These are phyloP conservation scores for Xerocomus brunneocitrinus DNA, from an alignment of 768 basidiomycete species.

Conservation along the genomic window DNA sequence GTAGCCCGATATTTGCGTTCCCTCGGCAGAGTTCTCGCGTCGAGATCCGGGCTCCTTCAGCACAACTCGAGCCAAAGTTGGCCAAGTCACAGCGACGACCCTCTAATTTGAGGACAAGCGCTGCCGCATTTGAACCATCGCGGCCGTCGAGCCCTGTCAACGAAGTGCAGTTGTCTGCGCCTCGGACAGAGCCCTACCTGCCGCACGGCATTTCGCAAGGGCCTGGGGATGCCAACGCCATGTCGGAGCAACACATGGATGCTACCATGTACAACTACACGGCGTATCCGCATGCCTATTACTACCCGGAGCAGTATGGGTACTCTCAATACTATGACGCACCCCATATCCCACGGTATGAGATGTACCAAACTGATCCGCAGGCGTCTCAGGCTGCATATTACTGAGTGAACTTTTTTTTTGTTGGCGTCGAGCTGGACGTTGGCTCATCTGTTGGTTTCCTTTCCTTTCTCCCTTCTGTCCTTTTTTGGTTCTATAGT, in stretches of 20 bases:
- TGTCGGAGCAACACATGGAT: slow-evolving; percentile 29
- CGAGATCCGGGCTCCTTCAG: slow-evolving; percentile 65
- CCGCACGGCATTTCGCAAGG: slow-evolving; percentile 8
- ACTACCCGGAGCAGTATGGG: slow-evolving; percentile 65
- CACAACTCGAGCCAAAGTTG: slow-evolving; percentile 23
- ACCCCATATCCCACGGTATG: slow-evolving; percentile 62
- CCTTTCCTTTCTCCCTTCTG: not conserved
- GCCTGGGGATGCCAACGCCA: slow-evolving; percentile 14
- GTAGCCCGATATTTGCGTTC: slow-evolving; percentile 67
- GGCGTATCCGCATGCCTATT: slow-evolving; percentile 58
- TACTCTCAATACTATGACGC: slow-evolving; percentile 68
- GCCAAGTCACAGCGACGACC: slow-evolving; percentile 27
- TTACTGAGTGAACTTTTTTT: slow-evolving; percentile 41
- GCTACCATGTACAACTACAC: slow-evolving; percentile 49
- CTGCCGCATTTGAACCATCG: slow-evolving; percentile 47
- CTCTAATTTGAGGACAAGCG: slow-evolving; percentile 46
- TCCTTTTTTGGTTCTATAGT: slow-evolving; percentile 19
- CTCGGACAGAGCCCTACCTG: slow-evolving; percentile 12
- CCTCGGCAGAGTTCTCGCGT: slow-evolving; percentile 68
- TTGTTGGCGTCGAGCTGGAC: slow-evolving; percentile 3
- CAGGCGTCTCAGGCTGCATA: slow-evolving; percentile 51
- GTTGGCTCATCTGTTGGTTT: slow-evolving; percentile 13
- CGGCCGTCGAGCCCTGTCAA: slow-evolving; percentile 27
- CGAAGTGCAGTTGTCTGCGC: slow-evolving; percentile 8
- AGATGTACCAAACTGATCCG: slow-evolving; percentile 56